phyloP scores from a whole-genome alignment of 2,329 filamentous ascomycete genomes.

The Xylariaceae sp. region DNA sequence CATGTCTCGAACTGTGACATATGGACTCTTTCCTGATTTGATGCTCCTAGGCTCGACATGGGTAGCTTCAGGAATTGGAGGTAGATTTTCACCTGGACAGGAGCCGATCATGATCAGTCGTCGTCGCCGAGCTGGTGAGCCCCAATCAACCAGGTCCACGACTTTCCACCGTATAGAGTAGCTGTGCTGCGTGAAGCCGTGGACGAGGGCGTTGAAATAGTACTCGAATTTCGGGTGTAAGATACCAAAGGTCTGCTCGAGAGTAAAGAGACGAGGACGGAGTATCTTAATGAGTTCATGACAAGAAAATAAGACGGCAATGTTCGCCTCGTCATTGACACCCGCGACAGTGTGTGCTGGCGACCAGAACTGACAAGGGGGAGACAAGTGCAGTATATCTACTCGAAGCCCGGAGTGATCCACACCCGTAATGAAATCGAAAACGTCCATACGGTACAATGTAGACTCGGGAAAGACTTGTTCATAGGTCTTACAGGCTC shows the following conservation, averaged over 20 bases:
- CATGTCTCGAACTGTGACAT: conserved; percentile 52
- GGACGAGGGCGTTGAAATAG: conserved; percentile 65
- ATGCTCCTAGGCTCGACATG: conserved; percentile 51
- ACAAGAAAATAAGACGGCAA: conserved; percentile 61
- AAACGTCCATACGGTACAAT: conserved; percentile 55
- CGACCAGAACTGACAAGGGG: conserved; percentile 79
- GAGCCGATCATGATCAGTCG: conserved; percentile 63
- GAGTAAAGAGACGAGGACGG: conserved; percentile 71
- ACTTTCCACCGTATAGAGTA: conserved; percentile 76
- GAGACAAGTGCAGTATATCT: conserved; percentile 76
- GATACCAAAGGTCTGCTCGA: conserved; percentile 81
- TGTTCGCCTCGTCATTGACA: conserved; percentile 70
- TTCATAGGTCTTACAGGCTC: conserved; percentile 63
- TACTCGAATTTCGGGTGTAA: conserved; percentile 55
- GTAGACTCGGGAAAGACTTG: conserved; percentile 61
- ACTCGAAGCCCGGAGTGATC: conserved; percentile 49
- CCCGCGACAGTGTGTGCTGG: conserved; percentile 68
- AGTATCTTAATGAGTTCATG: conserved; percentile 60
- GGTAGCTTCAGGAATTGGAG: conserved; percentile 67
- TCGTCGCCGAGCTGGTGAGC: conserved; percentile 54
- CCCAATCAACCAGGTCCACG: conserved; percentile 58
- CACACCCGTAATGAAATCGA: conserved; percentile 52
- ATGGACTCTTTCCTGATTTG: conserved; percentile 44
- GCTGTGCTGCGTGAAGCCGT: conserved; percentile 66
- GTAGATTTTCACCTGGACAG: conserved; percentile 73